A percentile compares a stretch with the other conserved stretches of the same genome.
phyloP scores from a whole-genome alignment of 192 early-diverging fungal species.

The Endogone sp. region DNA sequence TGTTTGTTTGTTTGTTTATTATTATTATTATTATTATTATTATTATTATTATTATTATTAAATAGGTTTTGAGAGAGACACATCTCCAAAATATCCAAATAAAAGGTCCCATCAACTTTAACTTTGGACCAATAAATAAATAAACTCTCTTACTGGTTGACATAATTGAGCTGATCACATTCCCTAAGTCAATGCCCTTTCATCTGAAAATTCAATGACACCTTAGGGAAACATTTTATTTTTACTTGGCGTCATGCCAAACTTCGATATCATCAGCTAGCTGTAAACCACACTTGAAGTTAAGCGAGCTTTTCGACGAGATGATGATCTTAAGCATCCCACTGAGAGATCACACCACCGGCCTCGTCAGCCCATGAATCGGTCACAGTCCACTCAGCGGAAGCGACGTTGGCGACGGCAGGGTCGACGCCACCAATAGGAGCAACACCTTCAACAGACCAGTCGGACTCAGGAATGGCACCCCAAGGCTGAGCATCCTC shows the following conservation, averaged over 20 bases:
- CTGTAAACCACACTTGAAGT: neutral
- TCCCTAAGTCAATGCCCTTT: too few species aligned
- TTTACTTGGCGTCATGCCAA: neutral
- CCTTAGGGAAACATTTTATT: neutral
- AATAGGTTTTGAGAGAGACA: too few species aligned
- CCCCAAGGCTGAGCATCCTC: slow-evolving; percentile 31
- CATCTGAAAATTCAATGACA: too few species aligned
- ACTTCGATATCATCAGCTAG: neutral
- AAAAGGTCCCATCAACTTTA: too few species aligned
- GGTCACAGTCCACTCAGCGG: slow-evolving; percentile 40
- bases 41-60: too few species aligned
- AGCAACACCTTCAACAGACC: slow-evolving; percentile 61
- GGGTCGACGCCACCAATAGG: slow-evolving; percentile 39
- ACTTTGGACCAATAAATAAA: too few species aligned
- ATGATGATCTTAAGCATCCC: slow-evolving; percentile 13
- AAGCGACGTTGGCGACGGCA: slow-evolving; percentile 34
- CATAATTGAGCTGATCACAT: too few species aligned
- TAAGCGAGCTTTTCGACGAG: neutral
- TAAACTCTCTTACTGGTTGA: too few species aligned
- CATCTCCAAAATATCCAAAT: too few species aligned
- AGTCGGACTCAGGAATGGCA: slow-evolving; percentile 48
- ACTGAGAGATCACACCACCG: slow-evolving; percentile 2
- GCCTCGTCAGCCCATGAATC: slow-evolving; percentile 22
- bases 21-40: too few species aligned
- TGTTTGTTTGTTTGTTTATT: too few species aligned